Percentiles rank a stretch among this genome's conserved stretches.
Conservation (phyloP, 768 basidiomycete species). For the Lactarius vividus region DNA sequence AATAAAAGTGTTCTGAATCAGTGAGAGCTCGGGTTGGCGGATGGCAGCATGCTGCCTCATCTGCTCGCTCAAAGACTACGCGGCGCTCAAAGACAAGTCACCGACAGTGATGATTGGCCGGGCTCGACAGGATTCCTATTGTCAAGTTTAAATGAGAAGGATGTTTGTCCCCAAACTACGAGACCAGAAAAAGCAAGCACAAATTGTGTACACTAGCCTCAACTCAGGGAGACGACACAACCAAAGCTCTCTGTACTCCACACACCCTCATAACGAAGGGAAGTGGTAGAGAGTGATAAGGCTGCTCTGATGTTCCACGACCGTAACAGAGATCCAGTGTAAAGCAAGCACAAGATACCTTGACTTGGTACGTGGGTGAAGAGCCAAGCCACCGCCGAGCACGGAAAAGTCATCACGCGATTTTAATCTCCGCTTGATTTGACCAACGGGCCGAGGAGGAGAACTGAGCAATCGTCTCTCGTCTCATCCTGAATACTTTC, state of each 20-base stretch:
- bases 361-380: slow-evolving; percentile 59
- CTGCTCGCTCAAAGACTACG: too few relatives aligned
- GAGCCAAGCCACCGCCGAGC: background rate
- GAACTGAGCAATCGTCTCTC: background rate
- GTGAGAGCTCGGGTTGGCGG: too few relatives aligned
- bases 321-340: slow-evolving; percentile 68
- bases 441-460: background rate
- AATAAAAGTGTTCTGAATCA: too few relatives aligned
- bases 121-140: background rate
- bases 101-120: background rate
- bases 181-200: slow-evolving; percentile 38
- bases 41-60: too few relatives aligned
- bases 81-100: too few relatives aligned
- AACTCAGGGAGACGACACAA: slow-evolving; percentile 59
- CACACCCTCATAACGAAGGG: slow-evolving; percentile 56
- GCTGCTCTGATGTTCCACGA: slow-evolving; percentile 58
- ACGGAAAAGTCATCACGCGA: background rate
- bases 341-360: slow-evolving; percentile 47
- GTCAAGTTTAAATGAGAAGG: slow-evolving; percentile 16
- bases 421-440: slow-evolving; percentile 22
- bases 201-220: slow-evolving; percentile 39
- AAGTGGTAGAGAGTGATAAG: slow-evolving; percentile 41
- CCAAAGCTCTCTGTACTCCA: slow-evolving; percentile 45
- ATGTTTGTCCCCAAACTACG: slow-evolving; percentile 73
- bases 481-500: background rate